A percentile compares a stretch with the other conserved stretches of the same genome.
phyloP scores from a whole-genome alignment of 2,329 filamentous ascomycete species.

The Nannizzia gypsea region DNA sequence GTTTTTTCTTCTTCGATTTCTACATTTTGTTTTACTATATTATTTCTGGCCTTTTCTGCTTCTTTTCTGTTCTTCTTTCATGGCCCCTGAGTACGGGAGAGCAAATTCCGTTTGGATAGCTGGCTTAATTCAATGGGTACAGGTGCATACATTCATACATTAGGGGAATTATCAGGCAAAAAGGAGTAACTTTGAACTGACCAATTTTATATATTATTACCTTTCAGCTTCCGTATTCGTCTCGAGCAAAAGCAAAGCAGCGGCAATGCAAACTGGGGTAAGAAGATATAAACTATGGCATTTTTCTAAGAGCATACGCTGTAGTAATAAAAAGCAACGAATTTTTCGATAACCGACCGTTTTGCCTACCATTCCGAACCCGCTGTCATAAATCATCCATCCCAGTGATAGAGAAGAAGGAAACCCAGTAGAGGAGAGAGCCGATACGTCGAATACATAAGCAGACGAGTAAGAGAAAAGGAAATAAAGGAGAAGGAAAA shows the following conservation, averaged over 20 bases:
- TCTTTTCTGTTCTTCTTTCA: not conserved
- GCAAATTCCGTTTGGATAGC: not conserved
- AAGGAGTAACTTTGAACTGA: not conserved
- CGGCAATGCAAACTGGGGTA: not conserved
- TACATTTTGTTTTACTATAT: not conserved
- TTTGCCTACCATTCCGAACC: not conserved
- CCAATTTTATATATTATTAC: not conserved
- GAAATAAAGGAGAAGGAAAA: not conserved
- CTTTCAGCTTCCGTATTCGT: not conserved
- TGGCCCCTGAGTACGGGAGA: not conserved
- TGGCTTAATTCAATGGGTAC: not conserved
- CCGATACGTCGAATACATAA: not conserved
- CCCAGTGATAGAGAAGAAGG: not conserved
- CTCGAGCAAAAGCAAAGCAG: not conserved
- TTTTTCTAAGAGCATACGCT: not conserved
- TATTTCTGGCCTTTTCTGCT: not conserved
- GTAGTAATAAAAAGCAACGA: not conserved
- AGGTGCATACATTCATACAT: not conserved
- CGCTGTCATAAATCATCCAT: not conserved
- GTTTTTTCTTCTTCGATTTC: conserved; percentile 1
- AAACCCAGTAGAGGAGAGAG: not conserved
- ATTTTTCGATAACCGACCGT: not conserved
- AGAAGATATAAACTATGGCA: not conserved
- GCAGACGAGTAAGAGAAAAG: not conserved
- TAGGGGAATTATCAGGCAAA: not conserved